Conservation (phyloP, 257 asterid species). For the Plantago ovata region DNA sequence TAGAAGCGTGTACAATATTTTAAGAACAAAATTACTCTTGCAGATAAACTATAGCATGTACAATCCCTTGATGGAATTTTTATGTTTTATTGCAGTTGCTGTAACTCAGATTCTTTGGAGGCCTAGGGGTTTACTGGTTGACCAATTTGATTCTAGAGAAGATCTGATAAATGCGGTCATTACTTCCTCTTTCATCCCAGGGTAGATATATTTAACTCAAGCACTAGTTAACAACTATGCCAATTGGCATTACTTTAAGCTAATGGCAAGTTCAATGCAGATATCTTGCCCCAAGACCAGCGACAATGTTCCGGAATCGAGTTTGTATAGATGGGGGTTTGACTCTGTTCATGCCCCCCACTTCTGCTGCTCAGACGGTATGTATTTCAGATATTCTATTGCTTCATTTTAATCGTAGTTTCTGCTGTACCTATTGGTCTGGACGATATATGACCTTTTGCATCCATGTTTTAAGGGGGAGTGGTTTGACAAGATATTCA, state of each 20-base stretch:
- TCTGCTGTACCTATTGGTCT: background rate
- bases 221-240: constrained; percentile 1
- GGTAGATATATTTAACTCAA: constrained; percentile 36
- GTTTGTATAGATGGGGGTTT: constrained; percentile 87
- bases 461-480: no score
- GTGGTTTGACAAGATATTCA: no score
- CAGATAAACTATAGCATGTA: no score
- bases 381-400: background rate
- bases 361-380: constrained; percentile 89
- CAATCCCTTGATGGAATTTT: constrained; percentile 22
- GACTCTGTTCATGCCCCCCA: constrained; percentile 96
- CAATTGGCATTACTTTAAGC: constrained; percentile 20
- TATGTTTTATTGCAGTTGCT: constrained; percentile 64
- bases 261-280: constrained; percentile 35
- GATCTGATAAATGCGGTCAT: constrained; percentile 87
- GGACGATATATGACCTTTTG: no score
- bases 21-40: no score
- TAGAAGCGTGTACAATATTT: no score
- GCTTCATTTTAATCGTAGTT: background rate
- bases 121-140: constrained; percentile 89
- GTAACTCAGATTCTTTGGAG: constrained; percentile 94
- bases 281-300: constrained; percentile 97
- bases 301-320: constrained; percentile 77
- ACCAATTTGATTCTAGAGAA: constrained; percentile 90
- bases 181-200: constrained; percentile 94